Percentiles rank a stretch among this genome's conserved stretches.
Conservation (phyloP, 257 asterid species). For the Primulina tabacum region DNA sequence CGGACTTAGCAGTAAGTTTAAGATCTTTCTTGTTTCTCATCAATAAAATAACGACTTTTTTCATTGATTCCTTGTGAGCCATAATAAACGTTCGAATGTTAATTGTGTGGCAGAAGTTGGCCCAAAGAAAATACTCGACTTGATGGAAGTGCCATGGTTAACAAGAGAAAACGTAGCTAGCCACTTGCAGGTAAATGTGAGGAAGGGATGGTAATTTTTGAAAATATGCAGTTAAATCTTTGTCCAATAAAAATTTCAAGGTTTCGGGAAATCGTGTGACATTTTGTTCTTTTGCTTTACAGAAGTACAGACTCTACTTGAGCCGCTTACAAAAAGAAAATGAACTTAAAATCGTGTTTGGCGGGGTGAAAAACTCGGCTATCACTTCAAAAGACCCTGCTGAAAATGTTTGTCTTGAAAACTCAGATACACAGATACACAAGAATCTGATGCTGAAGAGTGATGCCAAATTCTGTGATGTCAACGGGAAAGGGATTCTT, state of each 20-base stretch:
- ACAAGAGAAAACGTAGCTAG: constrained; percentile 92
- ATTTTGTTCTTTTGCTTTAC: constrained; percentile 31
- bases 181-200: constrained; percentile 70
- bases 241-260: not conserved
- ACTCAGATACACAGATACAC: constrained; percentile 25
- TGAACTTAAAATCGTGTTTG: constrained; percentile 42
- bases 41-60: not conserved
- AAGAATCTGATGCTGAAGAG: constrained; percentile 31
- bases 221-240: not conserved
- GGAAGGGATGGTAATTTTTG: not conserved
- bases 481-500: constrained; percentile 30
- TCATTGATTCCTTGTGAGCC: not conserved
- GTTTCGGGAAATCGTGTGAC: not conserved
- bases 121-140: constrained; percentile 85
- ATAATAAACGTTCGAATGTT: constrained; percentile 5
- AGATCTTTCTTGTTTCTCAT: not conserved
- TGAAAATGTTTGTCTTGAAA: constrained; percentile 34
- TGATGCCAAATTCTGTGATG: constrained; percentile 37
- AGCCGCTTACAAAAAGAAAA: constrained; percentile 68
- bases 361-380: constrained; percentile 43
- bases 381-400: constrained; percentile 37
- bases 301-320: constrained; percentile 91
- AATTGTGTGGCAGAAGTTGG: constrained; percentile 62
- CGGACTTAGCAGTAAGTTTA: constrained; percentile 62
- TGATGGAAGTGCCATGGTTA: constrained; percentile 87